Base-by-base conservation (phyloP, 164 flowering plant species). In the Kalanchoe fedtschenkoi region DNA sequence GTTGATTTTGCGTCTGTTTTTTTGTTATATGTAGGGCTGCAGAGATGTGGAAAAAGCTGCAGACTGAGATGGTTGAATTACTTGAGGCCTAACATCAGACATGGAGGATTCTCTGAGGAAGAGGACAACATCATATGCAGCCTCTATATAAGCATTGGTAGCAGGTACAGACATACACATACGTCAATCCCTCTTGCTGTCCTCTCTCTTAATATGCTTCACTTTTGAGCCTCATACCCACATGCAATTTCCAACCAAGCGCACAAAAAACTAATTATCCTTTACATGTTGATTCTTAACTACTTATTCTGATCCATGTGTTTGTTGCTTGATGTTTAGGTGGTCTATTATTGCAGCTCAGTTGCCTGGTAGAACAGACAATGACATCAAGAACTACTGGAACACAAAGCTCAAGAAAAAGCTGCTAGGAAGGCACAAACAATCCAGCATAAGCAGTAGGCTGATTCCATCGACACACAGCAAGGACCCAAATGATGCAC, bases 301-400 rank as follows among this genome's bases (percentile, higher is more conserved):
- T 28, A 13, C 38, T 15, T 14, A 44, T 42, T 24, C 13, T 38
- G 28, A 6, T 8, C 1, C 17, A 1, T 21, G 7, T 9, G 13
- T 42, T 59, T 16, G 26, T 37, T 38, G 24, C 44, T 29, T 33
- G 35, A 5, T 53, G 6, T 67, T 21, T 66, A 92, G 98, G 87
- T 92, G 98, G 98, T 92, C 98, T 0, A 81, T 92, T 66, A 92
- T 92, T 74, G 98, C 98, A 5, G 96, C 98, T 1, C 96, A 89
- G 44, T 68, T 92, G 67, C 98, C 98, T 4, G 98, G 98, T 70
- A 84, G 98, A 67, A 92, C 98, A 21, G 98, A 92, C 56, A 92
- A 92, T 65, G 98, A 92, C 64, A 83, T 92, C 42, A 92, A 92
- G 75, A 92, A 92, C 78, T 89, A 92, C 69, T 92, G 98, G 98